Percentiles rank a stretch among this genome's conserved stretches.
Conservation (phyloP, 208 protist genomes). For the Angomonas ambiguus region DNA sequence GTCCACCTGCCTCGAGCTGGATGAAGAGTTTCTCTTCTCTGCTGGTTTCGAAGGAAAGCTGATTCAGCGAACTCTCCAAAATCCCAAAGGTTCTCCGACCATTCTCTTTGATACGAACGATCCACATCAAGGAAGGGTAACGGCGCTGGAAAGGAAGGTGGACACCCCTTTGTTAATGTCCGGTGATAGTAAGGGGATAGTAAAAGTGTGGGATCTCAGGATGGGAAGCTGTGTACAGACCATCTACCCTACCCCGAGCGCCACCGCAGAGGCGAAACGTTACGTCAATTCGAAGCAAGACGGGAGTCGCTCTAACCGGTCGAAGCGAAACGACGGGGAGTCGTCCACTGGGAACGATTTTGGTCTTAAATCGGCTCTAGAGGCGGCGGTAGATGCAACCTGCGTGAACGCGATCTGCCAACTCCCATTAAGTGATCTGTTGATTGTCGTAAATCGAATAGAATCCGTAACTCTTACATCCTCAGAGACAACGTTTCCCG, state of each 20-base stretch:
- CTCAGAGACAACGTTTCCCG: constrained; percentile 22
- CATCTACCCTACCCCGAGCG: constrained; percentile 3
- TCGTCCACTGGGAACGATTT: too few species aligned
- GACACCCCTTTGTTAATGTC: constrained; percentile 33
- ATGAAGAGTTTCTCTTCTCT: constrained; percentile 43
- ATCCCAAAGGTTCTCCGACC: constrained; percentile 19
- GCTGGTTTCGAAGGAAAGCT: constrained; percentile 38
- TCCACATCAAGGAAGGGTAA: constrained; percentile 40
- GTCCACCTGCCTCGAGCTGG: constrained; percentile 22
- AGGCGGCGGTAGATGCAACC: constrained; percentile 10
- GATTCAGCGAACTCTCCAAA: constrained; percentile 34
- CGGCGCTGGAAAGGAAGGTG: constrained; percentile 19
- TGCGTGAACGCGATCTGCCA: constrained; percentile 27
- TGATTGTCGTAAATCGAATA: constrained; percentile 24
- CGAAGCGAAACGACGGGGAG: background rate
- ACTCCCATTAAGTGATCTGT: constrained; percentile 15
- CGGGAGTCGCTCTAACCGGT: background rate
- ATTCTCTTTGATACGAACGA: constrained; percentile 31
- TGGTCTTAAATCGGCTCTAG: background rate
- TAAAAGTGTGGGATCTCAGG: constrained; percentile 66
- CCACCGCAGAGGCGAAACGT: background rate
- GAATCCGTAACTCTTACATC: constrained; percentile 26
- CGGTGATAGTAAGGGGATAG: constrained; percentile 33
- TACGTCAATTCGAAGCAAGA: background rate
- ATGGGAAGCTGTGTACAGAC: constrained; percentile 40